Conservation (phyloP, 768 basidiomycete genomes). For the Russula abietina region DNA sequence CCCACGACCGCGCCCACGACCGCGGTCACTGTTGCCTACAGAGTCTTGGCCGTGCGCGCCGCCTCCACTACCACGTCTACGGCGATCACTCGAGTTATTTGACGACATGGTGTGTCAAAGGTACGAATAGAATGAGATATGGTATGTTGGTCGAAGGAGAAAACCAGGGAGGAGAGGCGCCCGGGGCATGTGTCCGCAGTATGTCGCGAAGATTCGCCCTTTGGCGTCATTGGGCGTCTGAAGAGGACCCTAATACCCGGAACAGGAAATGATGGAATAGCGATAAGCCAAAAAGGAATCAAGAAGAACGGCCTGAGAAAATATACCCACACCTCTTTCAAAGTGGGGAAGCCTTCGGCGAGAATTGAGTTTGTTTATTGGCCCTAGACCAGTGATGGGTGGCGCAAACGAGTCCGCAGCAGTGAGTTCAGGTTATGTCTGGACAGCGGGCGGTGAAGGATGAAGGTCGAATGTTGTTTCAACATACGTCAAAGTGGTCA, state of each 20-base stretch:
- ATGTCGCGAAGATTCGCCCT: background rate
- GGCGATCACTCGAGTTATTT: background rate
- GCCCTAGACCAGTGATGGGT: background rate
- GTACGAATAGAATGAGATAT: background rate
- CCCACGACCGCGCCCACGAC: constrained; percentile 12
- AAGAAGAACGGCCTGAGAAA: background rate
- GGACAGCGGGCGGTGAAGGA: background rate
- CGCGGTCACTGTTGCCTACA: background rate
- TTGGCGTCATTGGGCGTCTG: background rate
- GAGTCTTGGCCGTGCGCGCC: background rate
- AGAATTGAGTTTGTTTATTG: background rate
- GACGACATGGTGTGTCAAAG: constrained; percentile 4
- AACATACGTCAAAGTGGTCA: background rate
- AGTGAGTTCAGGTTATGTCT: background rate
- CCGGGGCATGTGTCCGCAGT: background rate
- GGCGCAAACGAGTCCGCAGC: background rate
- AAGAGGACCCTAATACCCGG: background rate
- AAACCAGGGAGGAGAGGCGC: background rate
- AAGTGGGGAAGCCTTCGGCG: background rate
- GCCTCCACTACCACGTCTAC: constrained; percentile 4
- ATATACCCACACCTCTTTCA: background rate
- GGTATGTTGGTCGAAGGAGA: background rate
- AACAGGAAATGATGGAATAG: background rate
- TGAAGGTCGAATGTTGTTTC: background rate
- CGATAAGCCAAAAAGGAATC: background rate